Base-by-base conservation (phyloP, 495 filamentous ascomycete genomes). In the Neurospora sp. region DNA sequence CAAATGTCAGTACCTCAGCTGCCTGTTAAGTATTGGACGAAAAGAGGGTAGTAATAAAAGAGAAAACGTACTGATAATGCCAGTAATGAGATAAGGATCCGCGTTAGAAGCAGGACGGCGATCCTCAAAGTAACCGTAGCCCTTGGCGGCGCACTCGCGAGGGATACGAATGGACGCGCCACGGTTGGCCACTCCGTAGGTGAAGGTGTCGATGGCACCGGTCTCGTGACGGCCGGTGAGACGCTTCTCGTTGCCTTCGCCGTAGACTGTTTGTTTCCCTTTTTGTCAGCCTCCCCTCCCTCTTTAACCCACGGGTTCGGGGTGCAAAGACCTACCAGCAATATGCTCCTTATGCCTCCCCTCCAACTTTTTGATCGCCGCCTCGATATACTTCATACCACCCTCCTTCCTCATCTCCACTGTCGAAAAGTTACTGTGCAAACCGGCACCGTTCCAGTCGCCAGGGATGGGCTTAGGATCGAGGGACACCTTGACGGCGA, bases 371-470 rank as follows among this genome's bases (percentile, higher is more conserved):
- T 71, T 71, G 44, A 75, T 69, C 76, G 87, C 86, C 68, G 86
- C 86, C 85, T 94, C 91, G 75, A 96, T 96, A 80, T 82, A 78
- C 89, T 94, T 94, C 89, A 97, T 94, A 81, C 94, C 94, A 79
- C 93, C 92, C 72, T 95, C 92, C 70, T 86, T 86, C 78, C 94
- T 92, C 85, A 92, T 97, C 73, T 87, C 87, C 79, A 86, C 86
- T 75, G 91, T 92, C 48, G 92, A 94, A 75, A 96, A 93, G 86
- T 96, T 81, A 88, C 85, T 90, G 89, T 97, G 94, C 40, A 97
- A 92, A 86, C 94, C 94, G 75, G 94, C 93, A 82, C 94, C 94
- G 88, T 97, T 97, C 94, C 94, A 97, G 85, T 97, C 93, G 81
- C 94, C 94, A 75, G 93, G 91, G 82, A 97, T 94, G 75, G 94